phyloP scores from a whole-genome alignment of 2,329 filamentous ascomycete genomes.

The Decorospora gaudefroyi region DNA sequence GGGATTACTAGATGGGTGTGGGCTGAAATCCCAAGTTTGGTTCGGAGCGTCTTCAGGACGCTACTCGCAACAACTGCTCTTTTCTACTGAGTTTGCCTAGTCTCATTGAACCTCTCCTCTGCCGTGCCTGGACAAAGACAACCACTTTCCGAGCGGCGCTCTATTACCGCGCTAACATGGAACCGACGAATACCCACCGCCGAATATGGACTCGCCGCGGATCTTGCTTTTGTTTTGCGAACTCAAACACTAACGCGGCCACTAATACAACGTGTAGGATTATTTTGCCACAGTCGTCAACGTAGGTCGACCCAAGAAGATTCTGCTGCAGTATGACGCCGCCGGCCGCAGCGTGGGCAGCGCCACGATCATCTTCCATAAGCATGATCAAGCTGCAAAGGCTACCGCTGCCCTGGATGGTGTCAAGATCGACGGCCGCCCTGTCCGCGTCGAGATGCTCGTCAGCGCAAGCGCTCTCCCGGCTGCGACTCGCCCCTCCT shows the following conservation, averaged over 20 bases:
- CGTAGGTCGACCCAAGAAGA: conserved; percentile 87
- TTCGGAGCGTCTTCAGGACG: conserved; percentile 22
- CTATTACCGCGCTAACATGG: conserved; percentile 28
- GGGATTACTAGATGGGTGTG: conserved; percentile 17
- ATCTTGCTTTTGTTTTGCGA: conserved; percentile 36
- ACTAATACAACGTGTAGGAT: conserved; percentile 84
- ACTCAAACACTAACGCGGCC: conserved; percentile 44
- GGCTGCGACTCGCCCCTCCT: conserved; percentile 68
- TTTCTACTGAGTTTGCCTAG: conserved; percentile 11
- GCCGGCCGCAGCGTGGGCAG: conserved; percentile 90
- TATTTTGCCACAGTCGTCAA: conserved; percentile 90
- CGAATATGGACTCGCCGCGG: conserved; percentile 29
- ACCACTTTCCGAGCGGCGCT: conserved; percentile 36
- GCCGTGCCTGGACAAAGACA: conserved; percentile 22
- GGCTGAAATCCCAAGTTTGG: conserved; percentile 26
- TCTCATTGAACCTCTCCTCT: conserved; percentile 25
- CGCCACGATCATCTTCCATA: conserved; percentile 84
- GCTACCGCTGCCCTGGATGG: conserved; percentile 85
- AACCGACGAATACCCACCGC: conserved; percentile 29
- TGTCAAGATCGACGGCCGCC: conserved; percentile 83
- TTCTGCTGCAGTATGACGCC: conserved; percentile 89
- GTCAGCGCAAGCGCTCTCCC: conserved; percentile 75
- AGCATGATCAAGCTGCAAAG: conserved; percentile 79
- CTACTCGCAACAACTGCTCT: conserved; percentile 13
- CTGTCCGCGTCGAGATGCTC: conserved; percentile 95